Base-by-base conservation (phyloP, 352 stramenopile genomes). In the Phytophthora tubulina region DNA sequence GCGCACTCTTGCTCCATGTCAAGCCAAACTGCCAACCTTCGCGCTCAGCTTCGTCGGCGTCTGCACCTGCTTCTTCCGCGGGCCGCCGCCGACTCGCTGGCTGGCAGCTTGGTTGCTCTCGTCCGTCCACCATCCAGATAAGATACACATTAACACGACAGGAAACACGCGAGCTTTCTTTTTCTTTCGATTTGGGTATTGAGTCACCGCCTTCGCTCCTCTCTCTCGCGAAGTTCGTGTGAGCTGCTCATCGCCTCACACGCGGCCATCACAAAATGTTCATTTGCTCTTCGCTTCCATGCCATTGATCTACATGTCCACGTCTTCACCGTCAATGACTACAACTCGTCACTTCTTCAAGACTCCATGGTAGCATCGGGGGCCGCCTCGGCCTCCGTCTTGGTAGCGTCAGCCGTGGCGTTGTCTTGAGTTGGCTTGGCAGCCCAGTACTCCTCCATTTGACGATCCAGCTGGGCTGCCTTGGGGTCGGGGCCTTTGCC, bases 371-470 rank as follows among this genome's bases (percentile, higher is more conserved):
- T 57, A n/a, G 75, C 38, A 61, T 80, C 74, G 8, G 53, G 38
- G n/a, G 64, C 38, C 21, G 64, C 27, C 6, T 77, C 70, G n/a
- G 51, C 54, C 39, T 72, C 59, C 21, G 64, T 59, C 51, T 71
- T 77, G 15, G 42, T n/a, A 32, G 48, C 38, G 31, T 49, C 36
- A 53, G 59, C 54, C 6, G 35, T 36, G 8, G 52, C 33, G 41
- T 76, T 73, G 14, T 79, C 78, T 46, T 72, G 60, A 46, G 87
- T 76, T 27, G 87, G 89, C 75, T 97, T 96, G 48, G 78, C 80
- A 17, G 88, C 90, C 91, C 91, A 97, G 79, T 97, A 97, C 42
- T 91, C 75, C 38, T 97, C 91, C 84, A 97, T 93, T 60, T 96
- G 86, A 38, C 88, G 87, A 63, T 97, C 90, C 46, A 97, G 72